Conservation (phyloP, 2,329 filamentous ascomycete genomes). For the Aspergillus jensenii region DNA sequence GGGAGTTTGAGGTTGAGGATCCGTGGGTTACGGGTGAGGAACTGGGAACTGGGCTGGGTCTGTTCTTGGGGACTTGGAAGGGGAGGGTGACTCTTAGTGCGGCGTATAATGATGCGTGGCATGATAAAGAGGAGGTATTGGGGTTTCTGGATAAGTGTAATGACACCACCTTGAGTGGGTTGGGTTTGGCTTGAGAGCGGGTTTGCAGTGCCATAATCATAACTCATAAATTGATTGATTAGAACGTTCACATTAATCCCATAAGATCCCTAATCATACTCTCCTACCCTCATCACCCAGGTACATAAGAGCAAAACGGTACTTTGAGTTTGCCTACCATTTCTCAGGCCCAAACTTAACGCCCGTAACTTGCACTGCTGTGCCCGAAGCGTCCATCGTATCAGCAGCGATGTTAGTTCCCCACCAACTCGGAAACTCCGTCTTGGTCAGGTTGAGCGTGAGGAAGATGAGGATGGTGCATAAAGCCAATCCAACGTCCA, state of each 20-base stretch:
- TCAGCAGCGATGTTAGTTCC: constrained; percentile 59
- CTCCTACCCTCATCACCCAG: no score
- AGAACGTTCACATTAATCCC: no score
- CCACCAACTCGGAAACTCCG: constrained; percentile 64
- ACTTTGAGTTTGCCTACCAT: constrained; percentile 17
- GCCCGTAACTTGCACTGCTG: constrained; percentile 58
- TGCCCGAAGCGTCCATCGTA: constrained; percentile 63
- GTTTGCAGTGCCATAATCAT: not conserved
- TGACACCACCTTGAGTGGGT: not conserved
- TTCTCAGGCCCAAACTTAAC: constrained; percentile 62
- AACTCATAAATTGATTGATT: no score
- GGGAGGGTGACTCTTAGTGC: constrained; percentile 38
- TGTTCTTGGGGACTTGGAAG: constrained; percentile 44
- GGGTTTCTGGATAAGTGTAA: constrained; percentile 20
- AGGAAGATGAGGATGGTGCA: constrained; percentile 70
- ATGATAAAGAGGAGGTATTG: constrained; percentile 24
- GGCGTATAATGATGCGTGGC: constrained; percentile 48
- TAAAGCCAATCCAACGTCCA: constrained; percentile 68
- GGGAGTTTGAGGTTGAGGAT: constrained; percentile 28
- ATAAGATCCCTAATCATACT: no score
- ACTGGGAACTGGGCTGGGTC: constrained; percentile 34
- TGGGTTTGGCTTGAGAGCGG: not conserved
- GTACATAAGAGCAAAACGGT: no score
- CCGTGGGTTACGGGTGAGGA: constrained; percentile 51
- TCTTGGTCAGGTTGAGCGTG: constrained; percentile 61